Conservation (phyloP, 352 stramenopile genomes). For the Peronospora farinosa region DNA sequence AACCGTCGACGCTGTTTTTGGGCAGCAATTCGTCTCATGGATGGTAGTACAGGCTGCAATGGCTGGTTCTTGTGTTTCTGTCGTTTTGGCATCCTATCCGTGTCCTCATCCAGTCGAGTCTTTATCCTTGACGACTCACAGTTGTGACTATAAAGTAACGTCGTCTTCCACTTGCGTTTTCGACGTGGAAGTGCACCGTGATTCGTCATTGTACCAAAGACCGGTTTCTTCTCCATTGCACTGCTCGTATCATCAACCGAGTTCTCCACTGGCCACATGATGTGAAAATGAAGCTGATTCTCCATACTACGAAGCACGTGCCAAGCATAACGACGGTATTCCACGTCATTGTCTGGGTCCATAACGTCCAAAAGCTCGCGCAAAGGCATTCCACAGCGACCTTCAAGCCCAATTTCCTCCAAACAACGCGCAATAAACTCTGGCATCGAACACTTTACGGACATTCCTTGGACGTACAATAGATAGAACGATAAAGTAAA, state of each 20-base stretch:
- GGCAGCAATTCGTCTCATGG: constrained; percentile 40
- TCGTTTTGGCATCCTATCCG: constrained; percentile 14
- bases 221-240: constrained; percentile 9
- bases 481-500: neutral
- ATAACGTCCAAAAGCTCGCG: constrained; percentile 52
- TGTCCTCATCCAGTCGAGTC: neutral
- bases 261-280: constrained; percentile 39
- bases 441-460: constrained; percentile 36
- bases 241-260: neutral
- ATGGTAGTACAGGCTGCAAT: constrained; percentile 43
- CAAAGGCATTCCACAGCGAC: constrained; percentile 60
- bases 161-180: constrained; percentile 77
- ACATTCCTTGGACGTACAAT: neutral
- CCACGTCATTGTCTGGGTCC: constrained; percentile 46
- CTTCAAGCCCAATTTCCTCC: constrained; percentile 76
- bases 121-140: constrained; percentile 6
- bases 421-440: constrained; percentile 69
- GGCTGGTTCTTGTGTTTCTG: constrained; percentile 29
- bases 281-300: constrained; percentile 52
- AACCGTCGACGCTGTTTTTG: constrained; percentile 35
- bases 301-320: constrained; percentile 51
- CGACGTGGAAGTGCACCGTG: constrained; percentile 12
- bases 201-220: neutral
- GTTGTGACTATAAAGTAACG: constrained; percentile 29
- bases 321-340: constrained; percentile 59